Percentiles rank a stretch among this genome's conserved stretches.
These are phyloP conservation scores for Telopea speciosissima DNA, from an alignment of 177 flowering plant genomes.

Conservation along the genomic window DNA sequence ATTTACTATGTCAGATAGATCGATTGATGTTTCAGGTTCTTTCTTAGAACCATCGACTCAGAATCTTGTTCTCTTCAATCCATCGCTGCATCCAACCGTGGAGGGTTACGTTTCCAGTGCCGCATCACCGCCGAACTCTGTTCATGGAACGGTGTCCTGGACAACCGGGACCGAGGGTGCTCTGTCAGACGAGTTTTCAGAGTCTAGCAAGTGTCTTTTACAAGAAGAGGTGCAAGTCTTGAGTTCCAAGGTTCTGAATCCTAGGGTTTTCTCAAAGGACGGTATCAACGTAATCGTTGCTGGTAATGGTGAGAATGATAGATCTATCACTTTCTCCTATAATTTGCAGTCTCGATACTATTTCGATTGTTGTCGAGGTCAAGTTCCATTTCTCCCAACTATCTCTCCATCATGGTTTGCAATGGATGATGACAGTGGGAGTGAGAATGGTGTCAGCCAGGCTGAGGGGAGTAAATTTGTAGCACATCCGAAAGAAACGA, in stretches of 20 bases:
- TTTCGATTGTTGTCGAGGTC: not conserved
- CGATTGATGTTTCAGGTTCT: too few species aligned
- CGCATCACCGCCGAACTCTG: too few species aligned
- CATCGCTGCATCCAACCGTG: too few species aligned
- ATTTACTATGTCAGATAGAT: too few species aligned
- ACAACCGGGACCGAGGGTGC: too few species aligned
- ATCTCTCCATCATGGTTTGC: not conserved
- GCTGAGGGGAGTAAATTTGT: conserved; percentile 12
- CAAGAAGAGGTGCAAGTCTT: conserved; percentile 40
- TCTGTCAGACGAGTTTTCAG: conserved; percentile 72
- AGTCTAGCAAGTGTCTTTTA: conserved; percentile 27
- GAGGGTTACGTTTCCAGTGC: too few species aligned
- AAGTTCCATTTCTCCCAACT: not conserved
- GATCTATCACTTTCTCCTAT: not conserved
- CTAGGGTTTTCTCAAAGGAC: not conserved
- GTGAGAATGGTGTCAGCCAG: conserved; percentile 1
- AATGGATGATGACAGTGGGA: too few species aligned
- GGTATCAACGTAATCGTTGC: not conserved
- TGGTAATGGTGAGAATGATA: not conserved
- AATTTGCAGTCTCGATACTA: not conserved
- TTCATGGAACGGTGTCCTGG: too few species aligned
- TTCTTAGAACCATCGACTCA: too few species aligned
- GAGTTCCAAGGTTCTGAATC: not conserved
- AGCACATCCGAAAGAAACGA: conserved; percentile 54
- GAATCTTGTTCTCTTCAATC: too few species aligned